These are phyloP conservation scores for Ophiostoma quercus DNA, from an alignment of 2,329 filamentous ascomycete species.

Conservation along the genomic window DNA sequence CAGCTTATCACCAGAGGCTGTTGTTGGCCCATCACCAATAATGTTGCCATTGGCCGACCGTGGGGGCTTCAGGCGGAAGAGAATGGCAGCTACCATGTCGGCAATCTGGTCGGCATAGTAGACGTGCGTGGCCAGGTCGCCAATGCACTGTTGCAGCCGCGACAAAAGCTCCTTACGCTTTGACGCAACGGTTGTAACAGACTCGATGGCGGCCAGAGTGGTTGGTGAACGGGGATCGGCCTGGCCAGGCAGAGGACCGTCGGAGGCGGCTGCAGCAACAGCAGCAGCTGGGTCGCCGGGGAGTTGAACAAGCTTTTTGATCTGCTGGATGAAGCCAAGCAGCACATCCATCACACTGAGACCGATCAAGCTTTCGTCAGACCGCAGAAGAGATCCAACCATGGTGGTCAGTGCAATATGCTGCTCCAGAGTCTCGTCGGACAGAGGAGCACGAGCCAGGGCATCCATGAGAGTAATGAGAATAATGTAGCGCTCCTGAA, in stretches of 20 bases:
- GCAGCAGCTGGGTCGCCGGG: constrained; percentile 37
- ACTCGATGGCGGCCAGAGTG: constrained; percentile 34
- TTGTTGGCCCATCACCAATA: constrained; percentile 32
- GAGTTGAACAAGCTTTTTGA: constrained; percentile 69
- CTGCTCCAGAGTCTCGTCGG: constrained; percentile 64
- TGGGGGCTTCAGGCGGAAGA: constrained; percentile 69
- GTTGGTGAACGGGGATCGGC: constrained; percentile 31
- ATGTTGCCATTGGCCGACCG: constrained; percentile 37
- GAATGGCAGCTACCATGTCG: constrained; percentile 82
- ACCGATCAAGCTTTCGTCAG: constrained; percentile 88
- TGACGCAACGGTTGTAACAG: constrained; percentile 34
- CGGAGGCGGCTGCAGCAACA: constrained; percentile 16
- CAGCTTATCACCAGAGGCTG: constrained; percentile 45
- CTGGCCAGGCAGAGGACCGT: constrained; percentile 28
- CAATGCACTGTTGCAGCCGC: constrained; percentile 75
- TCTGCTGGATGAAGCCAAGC: constrained; percentile 76
- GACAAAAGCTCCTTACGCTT: constrained; percentile 61
- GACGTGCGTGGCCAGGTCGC: constrained; percentile 86
- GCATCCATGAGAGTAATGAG: constrained; percentile 75
- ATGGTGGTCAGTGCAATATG: constrained; percentile 72
- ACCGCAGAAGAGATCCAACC: constrained; percentile 76
- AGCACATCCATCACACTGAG: constrained; percentile 94
- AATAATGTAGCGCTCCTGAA: constrained; percentile 91
- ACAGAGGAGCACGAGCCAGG: constrained; percentile 61
- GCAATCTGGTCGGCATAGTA: constrained; percentile 96